Conservation (phyloP, 371 early-diverging fungal genomes). For the Saksenaea oblongispora region DNA sequence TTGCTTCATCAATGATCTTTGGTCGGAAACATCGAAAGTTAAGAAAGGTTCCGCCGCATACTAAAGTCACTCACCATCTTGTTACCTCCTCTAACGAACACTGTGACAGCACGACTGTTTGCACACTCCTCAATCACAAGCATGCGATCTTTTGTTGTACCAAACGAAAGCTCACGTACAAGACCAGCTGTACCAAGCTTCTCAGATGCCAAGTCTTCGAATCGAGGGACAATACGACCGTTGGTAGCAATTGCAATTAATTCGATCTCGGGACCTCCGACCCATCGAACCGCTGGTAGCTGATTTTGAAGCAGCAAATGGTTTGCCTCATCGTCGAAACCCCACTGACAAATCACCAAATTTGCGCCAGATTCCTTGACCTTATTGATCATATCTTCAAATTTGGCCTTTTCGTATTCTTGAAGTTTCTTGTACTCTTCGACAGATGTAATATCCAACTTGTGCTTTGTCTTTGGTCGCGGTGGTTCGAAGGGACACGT, state of each 20-base stretch:
- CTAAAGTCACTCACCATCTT: constrained; percentile 77
- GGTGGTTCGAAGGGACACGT: constrained; percentile 99
- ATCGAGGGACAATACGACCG: constrained; percentile 98
- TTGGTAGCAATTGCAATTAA: constrained; percentile 98
- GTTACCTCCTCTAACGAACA: constrained; percentile 98
- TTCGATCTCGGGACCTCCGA: constrained; percentile 99
- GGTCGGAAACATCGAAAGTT: neutral
- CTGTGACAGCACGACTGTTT: constrained; percentile 95
- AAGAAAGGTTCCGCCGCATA: neutral
- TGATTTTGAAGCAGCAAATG: constrained; percentile 96
- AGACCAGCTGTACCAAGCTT: constrained; percentile 94
- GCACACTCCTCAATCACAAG: constrained; percentile 98
- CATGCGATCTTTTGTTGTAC: constrained; percentile 98
- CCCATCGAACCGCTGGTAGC: constrained; percentile 99
- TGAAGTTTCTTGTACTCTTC: constrained; percentile 97
- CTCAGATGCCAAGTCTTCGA: constrained; percentile 90
- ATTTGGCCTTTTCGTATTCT: constrained; percentile 93
- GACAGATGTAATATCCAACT: constrained; percentile 93
- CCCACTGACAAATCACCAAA: constrained; percentile 99
- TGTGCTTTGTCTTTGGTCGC: constrained; percentile 99
- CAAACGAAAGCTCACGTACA: constrained; percentile 93
- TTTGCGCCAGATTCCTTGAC: constrained; percentile 97
- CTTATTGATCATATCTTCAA: constrained; percentile 93
- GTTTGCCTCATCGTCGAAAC: constrained; percentile 99
- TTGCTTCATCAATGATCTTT: constrained; percentile 97